These are phyloP conservation scores for Fusarium duplospermum DNA, from an alignment of 2,329 filamentous ascomycete species.

Conservation along the genomic window DNA sequence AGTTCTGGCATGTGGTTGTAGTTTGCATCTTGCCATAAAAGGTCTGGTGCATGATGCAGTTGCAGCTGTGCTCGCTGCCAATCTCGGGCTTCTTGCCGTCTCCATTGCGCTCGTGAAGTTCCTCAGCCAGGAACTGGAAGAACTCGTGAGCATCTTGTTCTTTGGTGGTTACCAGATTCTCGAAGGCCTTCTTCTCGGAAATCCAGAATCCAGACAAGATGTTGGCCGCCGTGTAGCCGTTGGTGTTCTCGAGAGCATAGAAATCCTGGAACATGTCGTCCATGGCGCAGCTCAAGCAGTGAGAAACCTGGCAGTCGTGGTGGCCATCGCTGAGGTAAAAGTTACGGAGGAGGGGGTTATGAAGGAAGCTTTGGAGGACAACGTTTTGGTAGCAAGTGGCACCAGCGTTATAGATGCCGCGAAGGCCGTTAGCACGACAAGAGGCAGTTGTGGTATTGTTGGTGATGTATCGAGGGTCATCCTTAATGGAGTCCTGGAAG, in stretches of 20 bases:
- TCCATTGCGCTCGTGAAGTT: slow-evolving; percentile 85
- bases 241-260: slow-evolving; percentile 79
- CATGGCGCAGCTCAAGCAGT: slow-evolving; percentile 77
- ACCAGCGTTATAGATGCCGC: slow-evolving; percentile 97
- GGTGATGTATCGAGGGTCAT: slow-evolving; percentile 81
- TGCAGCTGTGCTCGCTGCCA: slow-evolving; percentile 74
- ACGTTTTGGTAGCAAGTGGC: slow-evolving; percentile 99
- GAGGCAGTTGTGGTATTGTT: slow-evolving; percentile 83
- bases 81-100: slow-evolving; percentile 72
- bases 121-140: slow-evolving; percentile 94
- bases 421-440: slow-evolving; percentile 87
- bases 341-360: slow-evolving; percentile 91
- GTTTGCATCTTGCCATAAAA: slow-evolving; percentile 94
- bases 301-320: slow-evolving; percentile 74
- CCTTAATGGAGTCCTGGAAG: slow-evolving; percentile 71
- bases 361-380: slow-evolving; percentile 90
- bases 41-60: slow-evolving; percentile 92
- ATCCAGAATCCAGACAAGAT: slow-evolving; percentile 93
- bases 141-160: slow-evolving; percentile 98
- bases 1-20: slow-evolving; percentile 91
- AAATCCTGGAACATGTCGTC: slow-evolving; percentile 81
- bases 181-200: slow-evolving; percentile 77
- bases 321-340: slow-evolving; percentile 95
- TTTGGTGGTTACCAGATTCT: slow-evolving; percentile 87
- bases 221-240: slow-evolving; percentile 90